Percentiles rank a stretch among this genome's conserved stretches.
phyloP scores from a whole-genome alignment of 169 alveolate genomes.

The Cryptosporidium felis region DNA sequence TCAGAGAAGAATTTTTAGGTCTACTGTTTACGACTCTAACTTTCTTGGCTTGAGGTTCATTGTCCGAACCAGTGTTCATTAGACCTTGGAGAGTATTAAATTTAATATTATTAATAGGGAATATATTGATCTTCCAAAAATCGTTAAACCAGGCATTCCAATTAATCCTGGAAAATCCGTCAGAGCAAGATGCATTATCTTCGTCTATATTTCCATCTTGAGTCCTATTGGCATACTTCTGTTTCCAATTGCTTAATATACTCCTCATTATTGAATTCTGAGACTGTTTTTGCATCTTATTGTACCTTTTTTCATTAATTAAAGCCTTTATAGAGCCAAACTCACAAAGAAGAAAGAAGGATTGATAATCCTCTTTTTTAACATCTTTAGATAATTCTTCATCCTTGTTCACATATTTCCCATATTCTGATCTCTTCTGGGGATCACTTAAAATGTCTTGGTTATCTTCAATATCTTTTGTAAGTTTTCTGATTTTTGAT shows the following conservation, averaged over 20 bases:
- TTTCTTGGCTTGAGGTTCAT: neutral
- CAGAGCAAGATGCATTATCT: neutral
- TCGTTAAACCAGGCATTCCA: constrained; percentile 60
- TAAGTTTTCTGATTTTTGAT: constrained; percentile 30
- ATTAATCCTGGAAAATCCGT: neutral
- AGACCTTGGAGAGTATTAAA: constrained; percentile 47
- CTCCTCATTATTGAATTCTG: constrained; percentile 11
- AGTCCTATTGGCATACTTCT: neutral
- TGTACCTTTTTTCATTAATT: constrained; percentile 43
- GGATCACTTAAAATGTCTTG: constrained; percentile 58
- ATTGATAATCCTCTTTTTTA: neutral
- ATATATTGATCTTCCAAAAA: neutral
- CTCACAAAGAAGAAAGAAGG: constrained; percentile 52
- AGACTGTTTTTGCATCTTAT: constrained; percentile 31
- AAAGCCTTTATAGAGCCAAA: constrained; percentile 65
- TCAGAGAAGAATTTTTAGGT: neutral
- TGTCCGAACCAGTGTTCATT: neutral
- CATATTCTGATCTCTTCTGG: constrained; percentile 12
- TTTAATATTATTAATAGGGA: constrained; percentile 37
- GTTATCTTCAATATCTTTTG: neutral
- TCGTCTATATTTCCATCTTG: neutral
- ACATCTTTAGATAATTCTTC: constrained; percentile 26
- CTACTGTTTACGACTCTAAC: neutral
- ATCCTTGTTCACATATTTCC: constrained; percentile 27
- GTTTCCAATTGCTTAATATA: constrained; percentile 22